phyloP scores from a whole-genome alignment of 495 filamentous ascomycete species.

The Penicillium fimorum region DNA sequence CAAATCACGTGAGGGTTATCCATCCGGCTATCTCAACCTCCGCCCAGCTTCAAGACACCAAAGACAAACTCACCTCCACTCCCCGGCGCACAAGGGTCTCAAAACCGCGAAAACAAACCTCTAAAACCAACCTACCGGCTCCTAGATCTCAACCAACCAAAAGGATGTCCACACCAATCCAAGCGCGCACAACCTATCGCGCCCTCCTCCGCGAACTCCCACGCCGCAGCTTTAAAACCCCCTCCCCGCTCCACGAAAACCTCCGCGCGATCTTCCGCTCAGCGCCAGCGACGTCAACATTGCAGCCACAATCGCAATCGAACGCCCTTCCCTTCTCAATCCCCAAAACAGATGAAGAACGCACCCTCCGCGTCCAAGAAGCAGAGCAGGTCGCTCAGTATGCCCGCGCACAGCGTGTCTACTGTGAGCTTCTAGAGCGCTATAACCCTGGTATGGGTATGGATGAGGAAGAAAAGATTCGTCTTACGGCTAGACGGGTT shows the following conservation, averaged over 20 bases:
- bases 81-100: background rate
- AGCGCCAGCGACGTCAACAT: constrained; percentile 16
- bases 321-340: constrained; percentile 14
- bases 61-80: background rate
- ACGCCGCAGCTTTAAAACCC: constrained; percentile 54
- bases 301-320: background rate
- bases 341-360: constrained; percentile 16
- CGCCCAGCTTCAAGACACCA: background rate
- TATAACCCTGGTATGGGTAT: constrained; percentile 90
- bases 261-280: constrained; percentile 53
- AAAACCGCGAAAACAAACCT: background rate
- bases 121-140: background rate
- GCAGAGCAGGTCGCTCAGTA: constrained; percentile 78
- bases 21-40: constrained; percentile 1
- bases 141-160: background rate
- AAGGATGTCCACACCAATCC: constrained; percentile 32
- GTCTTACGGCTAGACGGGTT: constrained; percentile 80
- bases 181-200: constrained; percentile 80
- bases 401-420: constrained; percentile 76
- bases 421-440: constrained; percentile 74
- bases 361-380: constrained; percentile 46
- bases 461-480: constrained; percentile 79
- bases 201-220: constrained; percentile 89
- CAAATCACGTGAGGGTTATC: background rate
- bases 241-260: constrained; percentile 58